These are phyloP conservation scores for Pelargonium australe DNA, from an alignment of 441 rosid genomes.

Conservation along the genomic window DNA sequence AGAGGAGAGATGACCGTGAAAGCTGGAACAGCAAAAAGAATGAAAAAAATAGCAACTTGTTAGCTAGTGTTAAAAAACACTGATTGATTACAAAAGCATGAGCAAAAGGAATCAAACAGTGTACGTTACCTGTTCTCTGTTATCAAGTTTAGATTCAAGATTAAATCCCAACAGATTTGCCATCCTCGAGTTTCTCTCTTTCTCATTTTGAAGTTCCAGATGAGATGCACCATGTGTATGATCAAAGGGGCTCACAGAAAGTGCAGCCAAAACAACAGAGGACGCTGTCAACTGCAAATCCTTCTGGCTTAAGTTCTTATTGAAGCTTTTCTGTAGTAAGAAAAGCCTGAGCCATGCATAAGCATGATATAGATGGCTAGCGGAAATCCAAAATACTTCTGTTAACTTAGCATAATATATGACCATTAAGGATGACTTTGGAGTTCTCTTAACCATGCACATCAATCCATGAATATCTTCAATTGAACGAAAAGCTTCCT, in stretches of 20 bases:
- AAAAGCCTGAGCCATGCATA: slow-evolving; percentile 98
- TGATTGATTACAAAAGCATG: not conserved
- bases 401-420: slow-evolving; percentile 92
- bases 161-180: slow-evolving; percentile 89
- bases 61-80: too few species aligned
- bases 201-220: slow-evolving; percentile 79
- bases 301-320: slow-evolving; percentile 89
- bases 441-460: slow-evolving; percentile 95
- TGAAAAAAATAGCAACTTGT: not conserved
- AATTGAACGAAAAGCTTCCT: slow-evolving; percentile 96
- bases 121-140: slow-evolving; percentile 70
- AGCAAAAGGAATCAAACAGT: slow-evolving; percentile 6
- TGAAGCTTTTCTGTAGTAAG: slow-evolving; percentile 87
- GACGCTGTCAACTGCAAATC: slow-evolving; percentile 93
- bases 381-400: slow-evolving; percentile 88
- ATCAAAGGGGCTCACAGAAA: slow-evolving; percentile 72
- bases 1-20: slow-evolving; percentile 76
- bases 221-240: slow-evolving; percentile 62
- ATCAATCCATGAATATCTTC: slow-evolving; percentile 95
- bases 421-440: slow-evolving; percentile 86
- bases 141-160: slow-evolving; percentile 79
- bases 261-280: slow-evolving; percentile 85
- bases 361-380: slow-evolving; percentile 87
- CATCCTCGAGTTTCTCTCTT: slow-evolving; percentile 87
- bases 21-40: slow-evolving; percentile 43